These are phyloP conservation scores for Colletotrichum shisoi DNA, from an alignment of 2,329 filamentous ascomycete species.

Conservation along the genomic window DNA sequence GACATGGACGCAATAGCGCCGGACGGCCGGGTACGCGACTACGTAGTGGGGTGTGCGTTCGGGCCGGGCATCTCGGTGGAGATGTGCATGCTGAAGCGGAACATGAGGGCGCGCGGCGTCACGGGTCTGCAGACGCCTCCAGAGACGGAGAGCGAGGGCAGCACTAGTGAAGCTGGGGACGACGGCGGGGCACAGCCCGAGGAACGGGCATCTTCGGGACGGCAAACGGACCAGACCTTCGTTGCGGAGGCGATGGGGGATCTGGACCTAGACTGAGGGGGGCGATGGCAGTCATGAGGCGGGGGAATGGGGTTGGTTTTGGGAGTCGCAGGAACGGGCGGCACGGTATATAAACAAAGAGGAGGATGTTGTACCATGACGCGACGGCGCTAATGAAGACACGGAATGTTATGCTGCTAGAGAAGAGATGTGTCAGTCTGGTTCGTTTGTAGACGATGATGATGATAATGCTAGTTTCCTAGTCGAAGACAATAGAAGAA, in stretches of 20 bases:
- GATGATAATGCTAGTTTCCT: constrained; percentile 2
- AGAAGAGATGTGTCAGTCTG: constrained; percentile 1
- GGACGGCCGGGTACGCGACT: constrained; percentile 59
- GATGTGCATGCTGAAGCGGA: constrained; percentile 70
- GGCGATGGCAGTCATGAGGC: not conserved
- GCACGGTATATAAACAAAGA: constrained; percentile 7
- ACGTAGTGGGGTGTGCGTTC: constrained; percentile 73
- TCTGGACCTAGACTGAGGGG: constrained; percentile 41
- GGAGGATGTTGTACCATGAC: constrained; percentile 14
- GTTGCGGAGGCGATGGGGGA: constrained; percentile 41
- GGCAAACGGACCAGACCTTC: constrained; percentile 36
- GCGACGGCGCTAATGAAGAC: constrained; percentile 26
- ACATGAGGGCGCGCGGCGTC: constrained; percentile 45
- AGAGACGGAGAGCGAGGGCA: constrained; percentile 61
- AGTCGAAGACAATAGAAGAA: constrained; percentile 9
- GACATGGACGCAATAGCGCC: constrained; percentile 67
- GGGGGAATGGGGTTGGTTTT: not conserved
- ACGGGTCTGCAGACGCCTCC: constrained; percentile 60
- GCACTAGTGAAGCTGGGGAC: constrained; percentile 53
- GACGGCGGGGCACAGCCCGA: constrained; percentile 41
- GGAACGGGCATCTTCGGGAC: constrained; percentile 24
- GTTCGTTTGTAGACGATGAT: constrained; percentile 5
- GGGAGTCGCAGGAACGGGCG: not conserved
- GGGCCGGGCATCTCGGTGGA: constrained; percentile 74
- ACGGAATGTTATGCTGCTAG: not conserved